Evolutionary conservation across 2,329 filamentous ascomycete species (phyloP).

Genomic region (Penicillium glabrum): DNA sequence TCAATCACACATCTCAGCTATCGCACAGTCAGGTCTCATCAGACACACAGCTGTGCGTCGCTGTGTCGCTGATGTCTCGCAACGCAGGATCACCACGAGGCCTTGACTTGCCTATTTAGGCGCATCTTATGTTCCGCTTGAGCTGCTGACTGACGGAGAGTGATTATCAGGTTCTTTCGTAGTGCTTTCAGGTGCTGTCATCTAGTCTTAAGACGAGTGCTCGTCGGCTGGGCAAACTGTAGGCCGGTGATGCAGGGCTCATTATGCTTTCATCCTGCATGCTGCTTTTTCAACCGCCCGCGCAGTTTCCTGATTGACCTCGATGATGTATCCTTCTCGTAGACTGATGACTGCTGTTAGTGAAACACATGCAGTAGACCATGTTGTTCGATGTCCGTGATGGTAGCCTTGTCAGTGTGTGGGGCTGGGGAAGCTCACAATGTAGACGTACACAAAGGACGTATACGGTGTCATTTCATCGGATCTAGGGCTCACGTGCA

Average conservation of each 20-base stretch:
- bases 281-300: too few species aligned
- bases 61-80: too few species aligned
- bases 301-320: too few species aligned
- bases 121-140: neutral
- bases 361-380: neutral
- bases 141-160: neutral
- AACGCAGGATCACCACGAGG: too few species aligned
- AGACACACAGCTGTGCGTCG: too few species aligned
- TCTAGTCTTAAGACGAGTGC: neutral
- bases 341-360: neutral
- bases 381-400: neutral
- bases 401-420: neutral
- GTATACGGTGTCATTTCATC: neutral
- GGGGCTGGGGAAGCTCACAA: neutral
- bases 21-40: too few species aligned
- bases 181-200: neutral
- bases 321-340: too few species aligned
- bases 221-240: neutral
- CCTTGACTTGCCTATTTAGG: too few species aligned
- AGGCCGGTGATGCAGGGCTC: neutral
- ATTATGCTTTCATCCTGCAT: too few species aligned
- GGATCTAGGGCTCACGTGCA: neutral
- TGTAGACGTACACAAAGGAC: neutral
- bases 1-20: too few species aligned
- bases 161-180: neutral